Conservation (phyloP, 495 filamentous ascomycete genomes). For the Penicillium verhagenii region DNA sequence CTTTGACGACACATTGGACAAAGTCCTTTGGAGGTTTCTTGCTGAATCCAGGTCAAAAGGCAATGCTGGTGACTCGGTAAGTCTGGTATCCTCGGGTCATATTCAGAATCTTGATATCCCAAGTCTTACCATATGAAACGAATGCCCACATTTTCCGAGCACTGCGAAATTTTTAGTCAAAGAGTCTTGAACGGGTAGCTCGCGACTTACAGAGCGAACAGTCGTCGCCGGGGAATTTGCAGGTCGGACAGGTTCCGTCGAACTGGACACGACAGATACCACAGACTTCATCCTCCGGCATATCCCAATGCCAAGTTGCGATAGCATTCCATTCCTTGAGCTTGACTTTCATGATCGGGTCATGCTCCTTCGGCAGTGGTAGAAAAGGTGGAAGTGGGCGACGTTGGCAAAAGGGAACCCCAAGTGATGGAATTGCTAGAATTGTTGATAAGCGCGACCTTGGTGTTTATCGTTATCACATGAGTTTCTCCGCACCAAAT, state of each 20-base stretch:
- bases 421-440: no score
- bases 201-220: constrained; percentile 75
- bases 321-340: constrained; percentile 92
- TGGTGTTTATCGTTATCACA: constrained; percentile 34
- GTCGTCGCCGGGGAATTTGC: constrained; percentile 96
- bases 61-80: constrained; percentile 66
- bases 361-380: no score
- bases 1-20: constrained; percentile 99
- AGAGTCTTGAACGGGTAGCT: not conserved
- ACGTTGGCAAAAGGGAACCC: not conserved
- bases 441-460: constrained; percentile 16
- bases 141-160: constrained; percentile 92
- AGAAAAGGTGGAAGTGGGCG: not conserved
- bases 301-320: constrained; percentile 96
- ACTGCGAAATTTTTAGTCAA: constrained; percentile 51
- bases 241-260: constrained; percentile 94
- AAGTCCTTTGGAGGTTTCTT: constrained; percentile 87
- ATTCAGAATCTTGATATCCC: not conserved
- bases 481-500: constrained; percentile 26
- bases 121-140: constrained; percentile 91
- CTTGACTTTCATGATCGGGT: constrained; percentile 79
- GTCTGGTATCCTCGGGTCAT: not conserved
- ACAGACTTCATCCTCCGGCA: constrained; percentile 96
- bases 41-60: constrained; percentile 91
- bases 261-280: constrained; percentile 98